A percentile compares a stretch with the other conserved stretches of the same genome.
Evolutionary conservation across 306 rosid species (phyloP).

Genomic region (Cicer bijugum): DNA sequence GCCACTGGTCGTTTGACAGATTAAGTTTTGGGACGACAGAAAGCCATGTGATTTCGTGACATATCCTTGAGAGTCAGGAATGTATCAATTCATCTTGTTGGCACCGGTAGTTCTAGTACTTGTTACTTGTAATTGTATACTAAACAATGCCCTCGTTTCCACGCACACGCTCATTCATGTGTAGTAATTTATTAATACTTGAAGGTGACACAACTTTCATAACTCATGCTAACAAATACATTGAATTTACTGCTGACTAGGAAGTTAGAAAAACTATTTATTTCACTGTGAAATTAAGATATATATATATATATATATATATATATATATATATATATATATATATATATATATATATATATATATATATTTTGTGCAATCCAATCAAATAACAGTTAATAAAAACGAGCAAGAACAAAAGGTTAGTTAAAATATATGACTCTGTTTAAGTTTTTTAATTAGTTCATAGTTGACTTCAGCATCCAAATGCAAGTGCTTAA

Average conservation of each 20-base stretch:
- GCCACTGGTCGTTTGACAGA: conserved; percentile 11
- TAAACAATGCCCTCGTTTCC: conserved; percentile 29
- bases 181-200: background rate
- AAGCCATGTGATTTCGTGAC: conserved; percentile 44
- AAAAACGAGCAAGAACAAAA: conserved; percentile 1
- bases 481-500: conserved; percentile 1
- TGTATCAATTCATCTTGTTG: conserved; percentile 23
- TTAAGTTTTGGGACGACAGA: conserved; percentile 29
- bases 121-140: background rate
- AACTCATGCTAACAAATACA: background rate
- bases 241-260: background rate
- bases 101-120: background rate
- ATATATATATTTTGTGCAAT: conserved; percentile 3
- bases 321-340: too few relatives aligned
- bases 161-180: background rate
- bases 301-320: too few relatives aligned
- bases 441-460: background rate
- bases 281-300: background rate
- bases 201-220: too few relatives aligned
- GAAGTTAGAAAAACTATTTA: background rate
- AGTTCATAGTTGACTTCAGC: conserved; percentile 15
- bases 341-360: too few relatives aligned
- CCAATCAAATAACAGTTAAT: conserved; percentile 24
- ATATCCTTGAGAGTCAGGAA: conserved; percentile 19
- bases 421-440: conserved; percentile 12